Percentiles rank a stretch among this genome's conserved stretches.
Conservation (phyloP, 2,329 filamentous ascomycete genomes). For the Ceratocystis colombiana region DNA sequence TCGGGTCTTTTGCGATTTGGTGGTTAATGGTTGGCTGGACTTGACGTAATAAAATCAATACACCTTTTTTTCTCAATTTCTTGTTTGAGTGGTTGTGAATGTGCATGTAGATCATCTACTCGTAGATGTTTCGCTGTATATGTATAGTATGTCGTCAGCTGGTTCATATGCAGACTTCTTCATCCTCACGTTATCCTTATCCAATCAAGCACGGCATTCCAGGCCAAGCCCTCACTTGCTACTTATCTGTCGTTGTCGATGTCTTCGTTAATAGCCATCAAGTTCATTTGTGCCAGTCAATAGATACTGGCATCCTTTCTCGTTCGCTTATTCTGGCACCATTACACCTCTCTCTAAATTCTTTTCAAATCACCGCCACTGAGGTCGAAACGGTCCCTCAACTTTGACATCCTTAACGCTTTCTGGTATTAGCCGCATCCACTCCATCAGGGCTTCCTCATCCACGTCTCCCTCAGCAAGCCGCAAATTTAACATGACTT, state of each 20-base stretch:
- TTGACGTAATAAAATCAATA: neutral
- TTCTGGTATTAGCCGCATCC: conserved; percentile 49
- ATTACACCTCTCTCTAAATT: neutral
- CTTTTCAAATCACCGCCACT: conserved; percentile 23
- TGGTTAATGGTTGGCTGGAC: conserved; percentile 1
- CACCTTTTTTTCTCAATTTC: neutral
- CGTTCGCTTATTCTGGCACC: neutral
- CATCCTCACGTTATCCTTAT: too few relatives aligned
- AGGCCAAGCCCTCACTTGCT: neutral
- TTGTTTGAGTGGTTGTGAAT: too few relatives aligned
- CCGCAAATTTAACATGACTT: conserved; percentile 43
- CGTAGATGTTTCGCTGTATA: neutral
- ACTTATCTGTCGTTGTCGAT: neutral
- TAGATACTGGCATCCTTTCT: conserved; percentile 15
- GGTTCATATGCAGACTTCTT: neutral
- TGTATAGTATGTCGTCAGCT: neutral
- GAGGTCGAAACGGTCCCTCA: conserved; percentile 39
- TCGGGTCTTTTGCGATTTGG: neutral
- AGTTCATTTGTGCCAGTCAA: conserved; percentile 7
- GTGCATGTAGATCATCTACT: too few relatives aligned
- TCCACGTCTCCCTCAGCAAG: conserved; percentile 44
- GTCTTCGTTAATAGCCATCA: conserved; percentile 8
- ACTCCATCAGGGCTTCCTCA: conserved; percentile 47
- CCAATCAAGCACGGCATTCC: too few relatives aligned
- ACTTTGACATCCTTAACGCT: conserved; percentile 47